Evolutionary conservation across 2,329 filamentous ascomycete genomes (phyloP).

Genomic region (Verticillium nubilum): DNA sequence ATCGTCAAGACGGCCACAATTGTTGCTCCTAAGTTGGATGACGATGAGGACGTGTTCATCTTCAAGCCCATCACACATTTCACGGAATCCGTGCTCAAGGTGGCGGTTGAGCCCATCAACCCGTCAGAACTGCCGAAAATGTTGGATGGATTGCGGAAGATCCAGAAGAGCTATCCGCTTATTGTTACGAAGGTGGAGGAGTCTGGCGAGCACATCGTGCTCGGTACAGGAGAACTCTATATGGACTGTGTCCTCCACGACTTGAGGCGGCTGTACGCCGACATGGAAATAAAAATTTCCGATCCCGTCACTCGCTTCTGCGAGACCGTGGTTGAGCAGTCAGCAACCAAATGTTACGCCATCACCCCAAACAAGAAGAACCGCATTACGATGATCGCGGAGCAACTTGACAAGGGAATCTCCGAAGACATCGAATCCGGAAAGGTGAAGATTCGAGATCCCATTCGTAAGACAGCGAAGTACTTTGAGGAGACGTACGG

Average conservation of each 20-base stretch:
- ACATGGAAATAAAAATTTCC: conserved; percentile 99
- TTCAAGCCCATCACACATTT: conserved; percentile 92
- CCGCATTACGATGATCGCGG: conserved; percentile 97
- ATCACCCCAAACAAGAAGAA: conserved; percentile 99
- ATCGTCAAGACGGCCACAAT: conserved; percentile 97
- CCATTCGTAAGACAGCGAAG: conserved; percentile 86
- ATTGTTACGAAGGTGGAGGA: conserved; percentile 97
- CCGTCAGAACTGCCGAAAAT: conserved; percentile 97
- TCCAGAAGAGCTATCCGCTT: conserved; percentile 96
- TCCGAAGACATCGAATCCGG: conserved; percentile 91
- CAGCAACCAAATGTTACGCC: conserved; percentile 95
- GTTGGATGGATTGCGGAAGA: conserved; percentile 91
- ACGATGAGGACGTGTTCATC: conserved; percentile 90
- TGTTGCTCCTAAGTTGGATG: conserved; percentile 71
- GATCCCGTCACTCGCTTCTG: conserved; percentile 97
- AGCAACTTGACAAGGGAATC: conserved; percentile 91
- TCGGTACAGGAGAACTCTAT: conserved; percentile 97
- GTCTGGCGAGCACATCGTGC: conserved; percentile 90
- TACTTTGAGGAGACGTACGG: conserved; percentile 97
- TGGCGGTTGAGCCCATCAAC: conserved; percentile 96
- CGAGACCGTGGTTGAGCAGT: conserved; percentile 96
- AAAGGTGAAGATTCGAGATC: conserved; percentile 85
- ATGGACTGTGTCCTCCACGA: conserved; percentile 99
- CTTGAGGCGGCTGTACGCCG: conserved; percentile 84
- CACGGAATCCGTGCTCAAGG: conserved; percentile 95